Evolutionary conservation across 768 basidiomycete genomes (phyloP).

Genomic region (Boletus vinaceobasis): DNA sequence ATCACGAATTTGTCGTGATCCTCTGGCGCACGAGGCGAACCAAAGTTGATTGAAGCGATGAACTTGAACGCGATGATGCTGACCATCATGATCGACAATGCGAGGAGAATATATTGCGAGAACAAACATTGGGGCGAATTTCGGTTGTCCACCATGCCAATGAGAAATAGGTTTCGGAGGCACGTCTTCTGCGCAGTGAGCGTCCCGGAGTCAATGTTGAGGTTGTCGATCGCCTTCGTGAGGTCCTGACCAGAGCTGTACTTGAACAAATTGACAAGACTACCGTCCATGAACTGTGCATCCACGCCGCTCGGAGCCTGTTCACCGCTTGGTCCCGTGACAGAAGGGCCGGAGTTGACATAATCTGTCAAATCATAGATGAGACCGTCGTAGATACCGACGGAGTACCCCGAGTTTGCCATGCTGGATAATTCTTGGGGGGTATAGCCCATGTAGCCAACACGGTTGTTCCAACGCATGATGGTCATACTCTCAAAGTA

Average conservation of each 20-base stretch:
- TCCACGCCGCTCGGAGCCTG: constrained; percentile 41
- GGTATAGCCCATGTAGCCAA: constrained; percentile 85
- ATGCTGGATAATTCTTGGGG: constrained; percentile 69
- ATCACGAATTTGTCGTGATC: constrained; percentile 97
- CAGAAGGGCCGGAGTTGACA: constrained; percentile 62
- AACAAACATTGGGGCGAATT: constrained; percentile 91
- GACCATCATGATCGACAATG: constrained; percentile 88
- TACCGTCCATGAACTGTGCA: constrained; percentile 67
- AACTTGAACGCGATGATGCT: constrained; percentile 96
- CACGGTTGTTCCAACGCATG: constrained; percentile 86
- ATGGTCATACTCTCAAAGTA: constrained; percentile 92
- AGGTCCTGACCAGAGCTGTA: constrained; percentile 73
- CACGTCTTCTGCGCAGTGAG: constrained; percentile 80
- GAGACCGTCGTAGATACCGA: constrained; percentile 84
- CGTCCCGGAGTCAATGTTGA: constrained; percentile 57
- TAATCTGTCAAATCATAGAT: constrained; percentile 89
- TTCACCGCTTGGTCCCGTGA: constrained; percentile 47
- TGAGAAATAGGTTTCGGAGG: constrained; percentile 87
- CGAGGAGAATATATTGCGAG: constrained; percentile 86
- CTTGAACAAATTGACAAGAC: constrained; percentile 73
- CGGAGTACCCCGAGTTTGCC: constrained; percentile 57
- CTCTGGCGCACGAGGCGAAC: constrained; percentile 76
- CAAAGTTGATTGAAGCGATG: constrained; percentile 85
- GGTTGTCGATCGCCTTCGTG: constrained; percentile 65
- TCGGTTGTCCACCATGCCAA: constrained; percentile 90